Evolutionary conservation across 2,329 filamentous ascomycete species (phyloP).

Genomic region (Berkeleyomyces rouxiae): DNA sequence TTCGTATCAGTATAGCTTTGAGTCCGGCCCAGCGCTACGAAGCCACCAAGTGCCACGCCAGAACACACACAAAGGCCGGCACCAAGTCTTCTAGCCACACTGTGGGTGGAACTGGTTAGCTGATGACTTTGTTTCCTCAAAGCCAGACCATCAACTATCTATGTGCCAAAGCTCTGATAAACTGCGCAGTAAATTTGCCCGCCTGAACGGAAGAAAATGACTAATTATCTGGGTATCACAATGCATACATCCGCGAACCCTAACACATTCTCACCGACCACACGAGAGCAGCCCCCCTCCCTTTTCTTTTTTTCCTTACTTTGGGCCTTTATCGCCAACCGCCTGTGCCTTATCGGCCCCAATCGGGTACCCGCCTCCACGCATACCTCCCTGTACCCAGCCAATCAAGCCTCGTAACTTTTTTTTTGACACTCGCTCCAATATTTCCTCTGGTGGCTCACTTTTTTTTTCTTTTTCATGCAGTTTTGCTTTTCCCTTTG

Average conservation of each 20-base stretch:
- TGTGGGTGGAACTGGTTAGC: neutral
- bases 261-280: neutral
- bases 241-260: neutral
- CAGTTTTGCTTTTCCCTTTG: neutral
- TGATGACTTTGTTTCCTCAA: too few relatives aligned
- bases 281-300: neutral
- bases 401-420: neutral
- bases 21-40: neutral
- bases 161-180: too few relatives aligned
- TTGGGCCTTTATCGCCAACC: neutral
- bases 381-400: neutral
- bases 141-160: too few relatives aligned
- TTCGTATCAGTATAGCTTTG: neutral
- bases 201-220: neutral
- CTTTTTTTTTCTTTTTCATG: neutral
- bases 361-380: neutral
- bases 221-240: neutral
- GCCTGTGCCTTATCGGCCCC: neutral
- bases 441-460: neutral
- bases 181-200: too few relatives aligned
- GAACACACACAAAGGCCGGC: neutral
- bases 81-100: neutral
- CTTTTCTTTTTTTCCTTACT: neutral
- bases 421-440: neutral
- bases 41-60: neutral